Percentiles rank a stretch among this genome's conserved stretches.
These are phyloP conservation scores for Nakaseomyces delphensis DNA, from an alignment of 1,139 yeast genomes.

Conservation along the genomic window DNA sequence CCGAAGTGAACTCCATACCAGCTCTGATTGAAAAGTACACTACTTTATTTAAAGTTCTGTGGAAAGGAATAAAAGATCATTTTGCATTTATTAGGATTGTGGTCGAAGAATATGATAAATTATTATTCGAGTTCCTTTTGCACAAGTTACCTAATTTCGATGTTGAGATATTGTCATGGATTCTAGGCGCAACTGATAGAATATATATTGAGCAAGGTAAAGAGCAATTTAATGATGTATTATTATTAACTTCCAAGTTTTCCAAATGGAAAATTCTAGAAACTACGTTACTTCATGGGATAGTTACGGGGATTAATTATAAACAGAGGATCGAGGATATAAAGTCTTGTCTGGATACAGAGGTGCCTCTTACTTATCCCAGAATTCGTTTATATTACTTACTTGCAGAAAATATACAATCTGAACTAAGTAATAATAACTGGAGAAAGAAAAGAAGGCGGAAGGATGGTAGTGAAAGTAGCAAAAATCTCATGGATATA, in stretches of 20 bases:
- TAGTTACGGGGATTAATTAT: neutral
- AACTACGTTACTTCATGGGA: neutral
- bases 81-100: conserved; percentile 11
- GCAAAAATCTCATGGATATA: conserved; percentile 5
- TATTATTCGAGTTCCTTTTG: conserved; percentile 15
- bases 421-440: neutral
- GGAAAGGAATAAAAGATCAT: conserved; percentile 17
- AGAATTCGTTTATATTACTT: neutral
- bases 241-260: conserved; percentile 7
- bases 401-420: neutral
- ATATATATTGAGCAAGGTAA: neutral
- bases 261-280: conserved; percentile 11
- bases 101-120: conserved; percentile 13
- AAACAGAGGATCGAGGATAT: neutral
- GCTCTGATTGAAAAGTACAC: conserved; percentile 14
- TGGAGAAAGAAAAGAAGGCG: conserved; percentile 6
- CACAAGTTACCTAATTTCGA: conserved; percentile 18
- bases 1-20: neutral
- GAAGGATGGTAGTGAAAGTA: neutral
- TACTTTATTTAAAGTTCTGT: conserved; percentile 15
- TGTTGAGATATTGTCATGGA: conserved; percentile 18
- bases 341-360: neutral
- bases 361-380: neutral
- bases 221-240: conserved; percentile 8
- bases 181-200: conserved; percentile 8